These are phyloP conservation scores for Trifolium fragiferum DNA, from an alignment of 306 rosid genomes.

Conservation along the genomic window DNA sequence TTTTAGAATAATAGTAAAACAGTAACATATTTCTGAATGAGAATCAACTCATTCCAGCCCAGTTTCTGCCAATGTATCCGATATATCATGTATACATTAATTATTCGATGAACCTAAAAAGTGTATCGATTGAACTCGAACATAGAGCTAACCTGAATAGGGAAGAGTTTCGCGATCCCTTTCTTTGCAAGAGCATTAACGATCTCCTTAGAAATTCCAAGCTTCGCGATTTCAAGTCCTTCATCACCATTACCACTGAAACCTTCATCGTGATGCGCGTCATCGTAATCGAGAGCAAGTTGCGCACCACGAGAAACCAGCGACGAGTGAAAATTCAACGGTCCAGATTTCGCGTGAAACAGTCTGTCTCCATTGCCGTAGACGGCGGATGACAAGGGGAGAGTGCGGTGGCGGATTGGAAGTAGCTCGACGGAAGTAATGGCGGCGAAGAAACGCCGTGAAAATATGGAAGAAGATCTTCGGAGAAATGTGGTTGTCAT, in stretches of 20 bases:
- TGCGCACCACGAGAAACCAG: slow-evolving; percentile 27
- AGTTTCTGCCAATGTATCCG: too few relatives aligned
- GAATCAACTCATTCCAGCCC: slow-evolving; percentile 1
- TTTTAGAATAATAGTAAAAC: not conserved
- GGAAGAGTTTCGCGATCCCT: slow-evolving; percentile 86
- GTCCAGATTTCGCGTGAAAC: slow-evolving; percentile 32
- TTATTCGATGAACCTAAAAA: too few relatives aligned
- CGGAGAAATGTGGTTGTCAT: slow-evolving; percentile 24
- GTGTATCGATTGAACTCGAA: too few relatives aligned
- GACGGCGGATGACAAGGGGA: not conserved
- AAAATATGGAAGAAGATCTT: slow-evolving; percentile 35
- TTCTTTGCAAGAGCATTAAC: slow-evolving; percentile 77
- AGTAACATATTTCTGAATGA: not conserved
- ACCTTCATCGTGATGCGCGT: not conserved
- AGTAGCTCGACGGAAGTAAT: slow-evolving; percentile 10
- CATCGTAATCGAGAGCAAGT: slow-evolving; percentile 31
- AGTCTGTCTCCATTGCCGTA: slow-evolving; percentile 1
- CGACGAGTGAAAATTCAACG: slow-evolving; percentile 33
- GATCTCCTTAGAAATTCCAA: slow-evolving; percentile 75
- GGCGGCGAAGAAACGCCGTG: slow-evolving; percentile 38
- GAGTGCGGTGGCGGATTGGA: not conserved
- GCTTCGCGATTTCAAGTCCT: slow-evolving; percentile 78
- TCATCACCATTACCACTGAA: slow-evolving; percentile 49
- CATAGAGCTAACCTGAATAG: slow-evolving; percentile 69
- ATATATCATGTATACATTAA: not conserved